phyloP scores from a whole-genome alignment of 2,329 filamentous ascomycete genomes.

The Scedosporium apiospermum region DNA sequence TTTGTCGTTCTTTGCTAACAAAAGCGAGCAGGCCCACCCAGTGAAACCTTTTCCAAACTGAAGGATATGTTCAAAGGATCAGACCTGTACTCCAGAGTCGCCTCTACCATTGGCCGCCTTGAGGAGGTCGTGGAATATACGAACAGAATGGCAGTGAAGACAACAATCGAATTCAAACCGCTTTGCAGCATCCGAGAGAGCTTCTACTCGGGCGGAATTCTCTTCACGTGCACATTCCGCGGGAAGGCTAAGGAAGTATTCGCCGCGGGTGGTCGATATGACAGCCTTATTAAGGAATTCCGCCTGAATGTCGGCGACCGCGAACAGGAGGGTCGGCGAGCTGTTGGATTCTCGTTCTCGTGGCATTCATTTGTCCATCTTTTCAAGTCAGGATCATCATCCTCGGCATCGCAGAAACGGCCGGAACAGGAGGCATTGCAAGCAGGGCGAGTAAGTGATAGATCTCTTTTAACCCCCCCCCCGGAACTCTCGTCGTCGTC shows the following conservation, averaged over 20 bases:
- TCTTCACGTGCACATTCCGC: constrained; percentile 89
- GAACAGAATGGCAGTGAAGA: constrained; percentile 63
- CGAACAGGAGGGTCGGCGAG: constrained; percentile 57
- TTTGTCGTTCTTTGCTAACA: background rate
- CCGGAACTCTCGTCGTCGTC: too few species aligned
- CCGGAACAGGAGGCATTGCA: background rate
- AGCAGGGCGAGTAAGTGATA: background rate
- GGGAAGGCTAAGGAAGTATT: constrained; percentile 77
- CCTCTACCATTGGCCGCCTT: constrained; percentile 69
- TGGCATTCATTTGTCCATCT: constrained; percentile 48
- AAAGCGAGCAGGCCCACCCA: constrained; percentile 35
- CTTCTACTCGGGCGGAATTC: constrained; percentile 75
- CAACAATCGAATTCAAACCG: constrained; percentile 76
- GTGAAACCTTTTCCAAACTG: constrained; percentile 47
- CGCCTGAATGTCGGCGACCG: constrained; percentile 57
- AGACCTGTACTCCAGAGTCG: constrained; percentile 63
- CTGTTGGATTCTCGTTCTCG: constrained; percentile 84
- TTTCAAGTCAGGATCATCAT: background rate
- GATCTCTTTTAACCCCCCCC: background rate
- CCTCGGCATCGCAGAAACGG: background rate
- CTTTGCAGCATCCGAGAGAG: constrained; percentile 83
- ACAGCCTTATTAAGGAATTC: constrained; percentile 77
- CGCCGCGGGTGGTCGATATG: constrained; percentile 88
- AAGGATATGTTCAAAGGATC: constrained; percentile 52
- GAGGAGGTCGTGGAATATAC: constrained; percentile 69